phyloP scores from a whole-genome alignment of 164 flowering plant species.

The Chimonanthus praecox region DNA sequence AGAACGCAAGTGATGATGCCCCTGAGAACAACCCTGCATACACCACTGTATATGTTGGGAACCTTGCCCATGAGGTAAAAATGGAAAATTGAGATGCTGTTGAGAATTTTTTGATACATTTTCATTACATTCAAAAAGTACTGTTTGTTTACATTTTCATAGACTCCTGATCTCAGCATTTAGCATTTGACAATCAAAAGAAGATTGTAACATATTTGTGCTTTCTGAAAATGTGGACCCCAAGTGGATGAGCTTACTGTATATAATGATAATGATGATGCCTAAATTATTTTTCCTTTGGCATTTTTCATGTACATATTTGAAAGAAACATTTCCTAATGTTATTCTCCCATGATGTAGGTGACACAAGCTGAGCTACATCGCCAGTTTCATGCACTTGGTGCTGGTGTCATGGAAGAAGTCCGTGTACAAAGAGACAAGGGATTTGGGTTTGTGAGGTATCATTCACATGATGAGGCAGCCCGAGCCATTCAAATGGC shows the following conservation, averaged over 20 bases:
- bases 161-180: no score
- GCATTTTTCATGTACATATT: neutral
- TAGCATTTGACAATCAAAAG: no score
- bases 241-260: no score
- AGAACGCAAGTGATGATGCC: constrained; percentile 53
- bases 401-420: constrained; percentile 97
- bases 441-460: constrained; percentile 98
- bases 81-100: neutral
- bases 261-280: neutral
- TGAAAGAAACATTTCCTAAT: neutral
- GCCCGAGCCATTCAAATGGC: constrained; percentile 95
- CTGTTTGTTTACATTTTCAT: no score
- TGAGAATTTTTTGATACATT: neutral
- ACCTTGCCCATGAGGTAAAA: constrained; percentile 88
- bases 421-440: constrained; percentile 91
- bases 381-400: constrained; percentile 83
- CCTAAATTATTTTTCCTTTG: neutral
- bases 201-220: no score
- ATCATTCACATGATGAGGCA: constrained; percentile 85
- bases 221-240: no score
- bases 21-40: constrained; percentile 92
- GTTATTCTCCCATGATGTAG: constrained; percentile 22
- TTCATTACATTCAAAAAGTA: neutral
- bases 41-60: constrained; percentile 96
- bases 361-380: constrained; percentile 90